Conservation (phyloP, 108 stramenopile genomes). For the Nitzschia palea region DNA sequence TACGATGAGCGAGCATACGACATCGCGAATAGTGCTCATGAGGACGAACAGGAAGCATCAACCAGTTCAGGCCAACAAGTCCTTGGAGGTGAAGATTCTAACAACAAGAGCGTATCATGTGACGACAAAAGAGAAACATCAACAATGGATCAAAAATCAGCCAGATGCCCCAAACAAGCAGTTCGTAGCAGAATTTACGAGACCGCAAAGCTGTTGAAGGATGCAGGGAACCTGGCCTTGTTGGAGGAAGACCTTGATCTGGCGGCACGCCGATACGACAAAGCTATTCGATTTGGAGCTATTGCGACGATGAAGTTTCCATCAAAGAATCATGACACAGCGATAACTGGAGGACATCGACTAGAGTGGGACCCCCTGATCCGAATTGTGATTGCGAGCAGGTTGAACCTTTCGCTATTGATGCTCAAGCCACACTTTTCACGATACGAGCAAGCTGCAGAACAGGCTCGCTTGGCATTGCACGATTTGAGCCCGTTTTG, state of each 20-base stretch:
- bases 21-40: not conserved
- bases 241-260: slow-evolving; percentile 36
- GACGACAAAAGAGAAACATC: not conserved
- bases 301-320: slow-evolving; percentile 53
- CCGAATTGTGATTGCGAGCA: slow-evolving; percentile 51
- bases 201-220: slow-evolving; percentile 60
- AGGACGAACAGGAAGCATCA: not conserved
- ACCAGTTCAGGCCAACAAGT: not conserved
- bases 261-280: slow-evolving; percentile 74
- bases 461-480: slow-evolving; percentile 56
- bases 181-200: slow-evolving; percentile 11
- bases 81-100: not conserved
- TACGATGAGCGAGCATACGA: not conserved
- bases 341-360: slow-evolving; percentile 11
- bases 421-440: slow-evolving; percentile 48
- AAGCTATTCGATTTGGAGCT: slow-evolving; percentile 72
- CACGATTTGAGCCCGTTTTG: slow-evolving; percentile 63
- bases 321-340: slow-evolving; percentile 9
- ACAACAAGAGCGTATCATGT: not conserved
- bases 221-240: slow-evolving; percentile 71
- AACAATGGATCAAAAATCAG: not conserved
- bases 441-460: slow-evolving; percentile 37
- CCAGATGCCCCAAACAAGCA: not conserved
- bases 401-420: slow-evolving; percentile 68
- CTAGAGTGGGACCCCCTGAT: slow-evolving; percentile 39